phyloP scores from a whole-genome alignment of 1,139 yeast species.

The Zygoascus hellenicus region DNA sequence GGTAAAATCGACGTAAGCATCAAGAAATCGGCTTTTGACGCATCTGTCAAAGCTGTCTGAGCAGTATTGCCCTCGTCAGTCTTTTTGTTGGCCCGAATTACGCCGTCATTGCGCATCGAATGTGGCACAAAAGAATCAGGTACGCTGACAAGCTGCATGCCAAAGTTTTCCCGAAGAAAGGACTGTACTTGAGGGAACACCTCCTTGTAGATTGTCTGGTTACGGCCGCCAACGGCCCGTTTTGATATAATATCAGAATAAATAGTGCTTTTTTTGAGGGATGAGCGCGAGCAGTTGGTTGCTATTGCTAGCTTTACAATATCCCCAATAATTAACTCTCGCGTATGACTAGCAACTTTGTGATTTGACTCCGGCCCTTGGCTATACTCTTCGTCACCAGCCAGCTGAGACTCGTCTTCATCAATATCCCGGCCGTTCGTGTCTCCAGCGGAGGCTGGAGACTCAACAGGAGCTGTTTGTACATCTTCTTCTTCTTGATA shows the following conservation, averaged over 20 bases:
- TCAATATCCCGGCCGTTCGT: too few relatives aligned
- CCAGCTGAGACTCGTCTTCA: background rate
- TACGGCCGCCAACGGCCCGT: background rate
- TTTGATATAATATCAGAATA: conserved; percentile 5
- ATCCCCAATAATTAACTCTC: conserved; percentile 3
- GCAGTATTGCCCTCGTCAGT: background rate
- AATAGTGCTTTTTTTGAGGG: conserved; percentile 3
- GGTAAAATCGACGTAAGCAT: conserved; percentile 13
- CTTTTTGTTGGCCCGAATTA: background rate
- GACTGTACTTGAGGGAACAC: conserved; percentile 5
- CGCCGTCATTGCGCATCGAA: background rate
- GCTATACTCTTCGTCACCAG: background rate
- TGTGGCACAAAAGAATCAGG: conserved; percentile 5
- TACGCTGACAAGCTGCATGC: conserved; percentile 5
- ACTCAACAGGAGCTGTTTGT: too few relatives aligned
- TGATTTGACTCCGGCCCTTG: background rate
- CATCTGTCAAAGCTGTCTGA: background rate
- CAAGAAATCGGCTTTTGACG: conserved; percentile 7
- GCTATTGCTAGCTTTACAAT: conserved; percentile 8
- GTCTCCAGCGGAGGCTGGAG: too few relatives aligned
- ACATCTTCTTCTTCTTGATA: background rate
- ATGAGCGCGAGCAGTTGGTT: conserved; percentile 1
- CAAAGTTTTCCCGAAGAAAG: conserved; percentile 5
- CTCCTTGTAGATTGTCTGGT: background rate
- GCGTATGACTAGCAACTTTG: background rate